Evolutionary conservation across 1,284 basidiomycete species (phyloP), one percentile per base, ranked within the genome.

Genomic region (Ustilago crameri): DNA sequence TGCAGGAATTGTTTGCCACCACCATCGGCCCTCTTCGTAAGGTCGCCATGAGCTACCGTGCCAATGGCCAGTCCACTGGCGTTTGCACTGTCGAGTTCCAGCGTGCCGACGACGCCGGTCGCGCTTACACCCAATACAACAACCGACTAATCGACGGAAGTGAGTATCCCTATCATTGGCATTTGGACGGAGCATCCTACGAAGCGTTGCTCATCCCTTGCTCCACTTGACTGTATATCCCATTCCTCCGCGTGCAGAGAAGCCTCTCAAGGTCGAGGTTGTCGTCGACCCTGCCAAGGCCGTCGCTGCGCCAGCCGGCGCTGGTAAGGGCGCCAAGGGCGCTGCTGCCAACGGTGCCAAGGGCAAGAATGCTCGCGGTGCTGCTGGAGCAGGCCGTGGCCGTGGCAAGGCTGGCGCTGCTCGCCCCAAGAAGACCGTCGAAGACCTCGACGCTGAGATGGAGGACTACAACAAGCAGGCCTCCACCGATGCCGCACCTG

Each of bases 101-200:
- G 81, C 90, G 89, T 78, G 90, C 90, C 78, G 93, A 93, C 57
- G 93, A 96, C 80, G 95, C 91, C 61, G 90, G 89, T 84, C 93
- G 91, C 87, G 95, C 95, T 5, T 95, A 91, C 86, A 87, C 91
- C 74, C 89, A 93, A 78, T 98, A 98, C 88, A 93, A 98, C 89
- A 93, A 94, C 87, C 91, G 95, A 84, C 90, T 98, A 86, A 95
- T 98, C 88, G 95, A 98, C 90, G 93, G 94, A 87, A 96, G 95
- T 98, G 91, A 71, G 68, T 70, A 64, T 30, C 30, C n/a, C n/a
- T 22, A 5, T 15, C 23, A 35, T 37, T n/a, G 8, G 5, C 24
- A n/a, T 24, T 30, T 15, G 8, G 20, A 40, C 9, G 3, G 9
- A 15, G 3, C 14, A 5, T 15, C 9, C 3, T 7, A 40, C 15